A percentile compares a stretch with the other conserved stretches of the same genome.
phyloP scores from a whole-genome alignment of 2,329 filamentous ascomycete genomes.

The Botrytis hyacinthi region DNA sequence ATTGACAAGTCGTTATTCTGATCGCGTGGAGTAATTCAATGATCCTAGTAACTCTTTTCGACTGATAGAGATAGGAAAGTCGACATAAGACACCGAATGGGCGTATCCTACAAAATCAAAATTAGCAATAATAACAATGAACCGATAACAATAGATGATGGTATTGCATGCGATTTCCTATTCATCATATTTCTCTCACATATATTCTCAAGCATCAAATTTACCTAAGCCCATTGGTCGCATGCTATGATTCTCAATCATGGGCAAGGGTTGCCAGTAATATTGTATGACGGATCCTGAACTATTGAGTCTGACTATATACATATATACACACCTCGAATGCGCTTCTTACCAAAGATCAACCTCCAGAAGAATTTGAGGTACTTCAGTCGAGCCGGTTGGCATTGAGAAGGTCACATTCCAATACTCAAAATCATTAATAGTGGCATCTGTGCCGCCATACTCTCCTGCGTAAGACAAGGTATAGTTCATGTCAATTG shows the following conservation, averaged over 20 bases:
- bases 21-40: not conserved
- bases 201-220: not conserved
- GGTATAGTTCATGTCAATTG: slow-evolving; percentile 7
- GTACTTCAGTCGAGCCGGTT: not conserved
- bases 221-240: not conserved
- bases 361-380: not conserved
- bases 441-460: slow-evolving; percentile 2
- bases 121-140: not conserved
- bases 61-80: not conserved
- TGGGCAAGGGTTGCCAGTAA: not conserved
- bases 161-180: not conserved
- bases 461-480: not conserved
- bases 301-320: not conserved
- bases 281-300: not conserved
- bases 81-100: not conserved
- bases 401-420: slow-evolving; percentile 10
- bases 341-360: not conserved
- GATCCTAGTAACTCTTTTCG: not conserved
- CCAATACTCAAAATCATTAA: slow-evolving; percentile 17
- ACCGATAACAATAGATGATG: not conserved
- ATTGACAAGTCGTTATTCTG: not conserved
- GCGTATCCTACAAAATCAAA: too few species aligned
- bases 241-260: not conserved
- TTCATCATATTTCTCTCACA: not conserved
- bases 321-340: not conserved